phyloP scores from a whole-genome alignment of 345 rosid species.

The Hibiscus tridactylites region DNA sequence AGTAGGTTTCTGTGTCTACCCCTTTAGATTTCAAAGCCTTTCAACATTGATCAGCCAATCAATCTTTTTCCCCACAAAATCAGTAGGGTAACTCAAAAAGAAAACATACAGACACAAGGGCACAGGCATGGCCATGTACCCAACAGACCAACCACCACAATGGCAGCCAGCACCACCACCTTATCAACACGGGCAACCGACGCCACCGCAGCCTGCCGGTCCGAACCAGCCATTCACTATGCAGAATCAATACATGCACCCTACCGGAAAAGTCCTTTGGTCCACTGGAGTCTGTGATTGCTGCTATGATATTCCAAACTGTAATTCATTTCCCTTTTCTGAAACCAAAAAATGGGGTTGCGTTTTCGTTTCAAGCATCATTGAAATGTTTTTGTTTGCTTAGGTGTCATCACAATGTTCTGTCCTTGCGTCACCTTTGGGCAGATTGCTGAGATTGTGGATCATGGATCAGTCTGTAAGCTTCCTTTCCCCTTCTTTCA shows the following conservation, averaged over 20 bases:
- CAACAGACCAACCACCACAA: not conserved
- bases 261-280: not conserved
- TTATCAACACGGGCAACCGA: too few relatives aligned
- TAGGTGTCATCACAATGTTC: conserved; percentile 26
- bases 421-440: conserved; percentile 43
- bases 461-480: conserved; percentile 29
- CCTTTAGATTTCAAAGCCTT: too few relatives aligned
- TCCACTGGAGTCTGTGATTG: conserved; percentile 8
- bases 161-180: not conserved
- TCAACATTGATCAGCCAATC: too few relatives aligned
- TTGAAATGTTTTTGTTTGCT: not conserved
- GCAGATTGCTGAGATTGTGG: conserved; percentile 29
- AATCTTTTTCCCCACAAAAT: too few relatives aligned
- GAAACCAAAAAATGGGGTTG: too few relatives aligned
- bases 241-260: not conserved
- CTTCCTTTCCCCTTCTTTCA: not conserved
- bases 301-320: conserved; percentile 2
- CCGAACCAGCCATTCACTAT: not conserved
- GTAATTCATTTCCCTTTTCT: not conserved
- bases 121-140: not conserved
- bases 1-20: too few relatives aligned
- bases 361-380: too few relatives aligned
- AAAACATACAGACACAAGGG: too few relatives aligned
- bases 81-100: too few relatives aligned
- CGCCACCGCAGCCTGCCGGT: not conserved